Evolutionary conservation across 176 grass and related monocot genomes (phyloP).

Genomic region (Phoenix roebelenii): DNA sequence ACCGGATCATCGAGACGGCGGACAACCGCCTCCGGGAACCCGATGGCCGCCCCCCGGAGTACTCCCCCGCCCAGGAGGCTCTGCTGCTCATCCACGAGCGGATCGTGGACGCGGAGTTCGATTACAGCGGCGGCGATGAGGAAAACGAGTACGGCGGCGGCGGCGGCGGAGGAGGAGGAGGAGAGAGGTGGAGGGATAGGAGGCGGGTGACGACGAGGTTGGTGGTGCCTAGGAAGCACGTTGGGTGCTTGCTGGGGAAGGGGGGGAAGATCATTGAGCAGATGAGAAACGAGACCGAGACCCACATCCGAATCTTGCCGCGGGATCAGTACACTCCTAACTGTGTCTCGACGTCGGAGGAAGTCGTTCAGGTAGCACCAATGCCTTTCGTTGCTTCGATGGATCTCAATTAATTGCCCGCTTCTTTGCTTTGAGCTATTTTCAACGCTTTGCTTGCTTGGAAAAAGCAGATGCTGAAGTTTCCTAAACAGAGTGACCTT

Average conservation of each 20-base stretch:
- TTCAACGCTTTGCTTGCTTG: too few relatives aligned
- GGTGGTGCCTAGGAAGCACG: slow-evolving; percentile 65
- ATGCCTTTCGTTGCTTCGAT: too few relatives aligned
- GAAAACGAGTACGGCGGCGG: slow-evolving; percentile 26
- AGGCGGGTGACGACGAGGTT: slow-evolving; percentile 63
- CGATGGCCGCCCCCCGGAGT: slow-evolving; percentile 64
- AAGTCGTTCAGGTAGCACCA: slow-evolving; percentile 77
- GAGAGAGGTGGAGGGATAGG: slow-evolving; percentile 24
- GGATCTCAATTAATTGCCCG: too few relatives aligned
- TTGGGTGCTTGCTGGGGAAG: slow-evolving; percentile 82
- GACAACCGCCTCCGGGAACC: slow-evolving; percentile 44
- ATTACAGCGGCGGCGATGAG: slow-evolving; percentile 1
- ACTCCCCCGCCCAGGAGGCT: slow-evolving; percentile 88
- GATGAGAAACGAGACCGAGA: slow-evolving; percentile 93
- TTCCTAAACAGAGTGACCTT: too few relatives aligned
- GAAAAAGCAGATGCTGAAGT: too few relatives aligned
- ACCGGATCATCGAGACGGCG: slow-evolving; percentile 65
- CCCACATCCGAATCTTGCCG: slow-evolving; percentile 90
- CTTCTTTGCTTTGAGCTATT: too few relatives aligned
- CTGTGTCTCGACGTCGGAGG: slow-evolving; percentile 69
- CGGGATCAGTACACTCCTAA: slow-evolving; percentile 68
- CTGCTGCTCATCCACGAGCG: slow-evolving; percentile 65
- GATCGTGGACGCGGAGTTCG: slow-evolving; percentile 70
- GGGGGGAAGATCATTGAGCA: slow-evolving; percentile 97
- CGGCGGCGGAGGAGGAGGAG: slow-evolving; percentile 12